phyloP scores from a whole-genome alignment of 805 yeast species.

The Danielozyma ontarioensis region DNA sequence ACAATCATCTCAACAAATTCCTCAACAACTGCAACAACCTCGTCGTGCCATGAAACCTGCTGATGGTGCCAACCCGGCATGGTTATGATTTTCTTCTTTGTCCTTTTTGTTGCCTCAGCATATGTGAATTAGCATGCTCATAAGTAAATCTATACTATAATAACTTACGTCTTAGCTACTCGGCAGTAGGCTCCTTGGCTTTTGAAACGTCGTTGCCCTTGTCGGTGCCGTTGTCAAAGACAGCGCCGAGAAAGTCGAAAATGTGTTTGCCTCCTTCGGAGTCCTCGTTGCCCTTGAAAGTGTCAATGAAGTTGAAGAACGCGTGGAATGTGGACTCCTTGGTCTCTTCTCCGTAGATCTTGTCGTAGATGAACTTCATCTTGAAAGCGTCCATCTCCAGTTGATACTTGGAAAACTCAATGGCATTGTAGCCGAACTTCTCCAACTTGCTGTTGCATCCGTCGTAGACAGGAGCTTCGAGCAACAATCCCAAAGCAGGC shows the following conservation, averaged over 20 bases:
- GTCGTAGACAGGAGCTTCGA: conserved; percentile 90
- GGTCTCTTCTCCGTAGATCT: conserved; percentile 85
- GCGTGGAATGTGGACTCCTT: conserved; percentile 86
- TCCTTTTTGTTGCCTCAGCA: too few species aligned
- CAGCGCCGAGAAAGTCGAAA: conserved; percentile 53
- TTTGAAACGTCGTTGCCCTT: too few species aligned
- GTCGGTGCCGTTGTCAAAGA: too few species aligned
- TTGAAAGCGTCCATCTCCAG: conserved; percentile 80
- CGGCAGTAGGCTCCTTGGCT: too few species aligned
- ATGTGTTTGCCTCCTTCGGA: conserved; percentile 50
- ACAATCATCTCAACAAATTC: neutral
- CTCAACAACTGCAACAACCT: neutral
- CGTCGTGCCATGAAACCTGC: neutral
- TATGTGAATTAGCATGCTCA: too few species aligned
- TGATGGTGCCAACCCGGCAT: neutral
- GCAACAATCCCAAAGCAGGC: conserved; percentile 86
- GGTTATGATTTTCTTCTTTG: too few species aligned
- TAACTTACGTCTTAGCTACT: too few species aligned
- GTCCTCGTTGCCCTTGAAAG: conserved; percentile 43
- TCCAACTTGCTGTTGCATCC: conserved; percentile 69
- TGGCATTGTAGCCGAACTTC: conserved; percentile 70
- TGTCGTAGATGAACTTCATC: conserved; percentile 82
- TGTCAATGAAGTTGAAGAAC: conserved; percentile 86
- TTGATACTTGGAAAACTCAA: conserved; percentile 63
- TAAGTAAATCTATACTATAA: too few species aligned